A percentile compares a stretch with the other conserved stretches of the same genome.
These are phyloP conservation scores for Pulveroboletus sp. DNA, from an alignment of 768 basidiomycete species.

Conservation along the genomic window DNA sequence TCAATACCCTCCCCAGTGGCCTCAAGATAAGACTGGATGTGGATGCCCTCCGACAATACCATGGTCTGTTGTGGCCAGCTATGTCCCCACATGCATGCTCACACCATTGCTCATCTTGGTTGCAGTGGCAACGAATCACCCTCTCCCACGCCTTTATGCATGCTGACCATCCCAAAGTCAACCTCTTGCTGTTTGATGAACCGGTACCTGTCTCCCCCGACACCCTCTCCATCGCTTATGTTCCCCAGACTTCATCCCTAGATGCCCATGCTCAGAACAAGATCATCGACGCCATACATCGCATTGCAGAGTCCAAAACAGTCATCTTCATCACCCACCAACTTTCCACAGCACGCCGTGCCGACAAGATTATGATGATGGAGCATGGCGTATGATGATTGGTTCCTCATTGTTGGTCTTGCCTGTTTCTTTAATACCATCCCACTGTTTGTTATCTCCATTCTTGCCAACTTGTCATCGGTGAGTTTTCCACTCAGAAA, in stretches of 20 bases:
- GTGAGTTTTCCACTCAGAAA: constrained; percentile 42
- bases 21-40: constrained; percentile 74
- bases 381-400: constrained; percentile 66
- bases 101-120: constrained; percentile 3
- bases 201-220: constrained; percentile 50
- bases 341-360: constrained; percentile 75
- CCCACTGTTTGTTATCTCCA: constrained; percentile 88
- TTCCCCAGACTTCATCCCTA: constrained; percentile 66
- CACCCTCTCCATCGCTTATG: not conserved
- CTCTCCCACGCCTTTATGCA: constrained; percentile 87
- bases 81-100: constrained; percentile 23
- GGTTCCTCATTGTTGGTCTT: constrained; percentile 78
- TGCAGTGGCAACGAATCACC: constrained; percentile 84
- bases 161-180: constrained; percentile 68
- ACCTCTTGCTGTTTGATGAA: constrained; percentile 83
- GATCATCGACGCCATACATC: constrained; percentile 73
- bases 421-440: constrained; percentile 94
- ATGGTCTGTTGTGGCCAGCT: constrained; percentile 87
- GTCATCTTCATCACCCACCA: constrained; percentile 85
- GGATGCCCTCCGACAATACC: constrained; percentile 54
- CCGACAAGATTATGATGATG: constrained; percentile 88
- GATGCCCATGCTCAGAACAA: constrained; percentile 79
- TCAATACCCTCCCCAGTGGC: constrained; percentile 66
- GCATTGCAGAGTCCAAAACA: constrained; percentile 66
- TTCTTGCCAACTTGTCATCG: constrained; percentile 86